phyloP scores from a whole-genome alignment of 2,329 filamentous ascomycete species.

The Colletotrichum nymphaeae region DNA sequence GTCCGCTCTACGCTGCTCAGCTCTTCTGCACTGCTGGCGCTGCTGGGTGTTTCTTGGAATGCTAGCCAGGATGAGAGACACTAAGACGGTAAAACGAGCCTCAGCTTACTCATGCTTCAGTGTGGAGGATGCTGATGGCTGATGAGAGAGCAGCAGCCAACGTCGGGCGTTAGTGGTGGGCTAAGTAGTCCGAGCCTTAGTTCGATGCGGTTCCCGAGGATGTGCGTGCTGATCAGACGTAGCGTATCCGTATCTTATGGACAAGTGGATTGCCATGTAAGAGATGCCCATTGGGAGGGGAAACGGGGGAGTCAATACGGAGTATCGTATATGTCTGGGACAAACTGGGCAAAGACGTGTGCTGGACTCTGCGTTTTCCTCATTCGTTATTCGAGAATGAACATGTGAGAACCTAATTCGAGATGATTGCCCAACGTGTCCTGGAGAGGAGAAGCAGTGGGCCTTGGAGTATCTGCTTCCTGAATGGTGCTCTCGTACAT shows the following conservation, averaged over 20 bases:
- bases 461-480: not conserved
- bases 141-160: conserved; percentile 2
- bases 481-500: not conserved
- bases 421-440: not conserved
- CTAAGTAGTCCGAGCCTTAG: not conserved
- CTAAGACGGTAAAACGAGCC: not conserved
- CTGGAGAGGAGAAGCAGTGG: not conserved
- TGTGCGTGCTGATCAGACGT: conserved; percentile 6
- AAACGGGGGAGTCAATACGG: not conserved
- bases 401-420: not conserved
- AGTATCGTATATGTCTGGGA: not conserved
- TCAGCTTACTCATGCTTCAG: conserved; percentile 23
- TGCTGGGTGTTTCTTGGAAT: not conserved
- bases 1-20: not conserved
- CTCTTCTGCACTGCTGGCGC: too few species aligned
- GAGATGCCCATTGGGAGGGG: not conserved
- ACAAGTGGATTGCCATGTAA: not conserved
- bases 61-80: not conserved
- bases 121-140: not conserved
- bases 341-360: not conserved
- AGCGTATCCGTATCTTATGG: not conserved
- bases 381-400: not conserved
- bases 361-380: not conserved
- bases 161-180: not conserved
- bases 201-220: not conserved